Evolutionary conservation across 2,329 filamentous ascomycete genomes (phyloP), one percentile per base, ranked within the genome.

Genomic region (Colletotrichum lindemuthianum): DNA sequence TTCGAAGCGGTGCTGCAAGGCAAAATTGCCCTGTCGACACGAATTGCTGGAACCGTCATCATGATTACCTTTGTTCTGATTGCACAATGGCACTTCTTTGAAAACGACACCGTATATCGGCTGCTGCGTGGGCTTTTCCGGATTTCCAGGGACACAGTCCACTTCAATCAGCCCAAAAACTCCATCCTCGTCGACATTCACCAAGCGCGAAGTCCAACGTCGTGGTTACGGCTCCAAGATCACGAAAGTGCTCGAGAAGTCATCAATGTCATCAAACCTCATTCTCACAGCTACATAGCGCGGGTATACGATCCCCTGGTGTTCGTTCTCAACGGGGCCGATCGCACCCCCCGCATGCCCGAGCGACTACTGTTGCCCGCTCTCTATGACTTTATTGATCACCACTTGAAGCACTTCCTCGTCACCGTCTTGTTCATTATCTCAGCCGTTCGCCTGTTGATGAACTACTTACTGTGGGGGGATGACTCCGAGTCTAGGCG

Each of bases 21-120:
- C n/a, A 87, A 85, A 36, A 78, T 88, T 6, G 86, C 90, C 8
- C 79, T 91, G 66, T 92, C 89, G 43, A 93, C 91, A 2, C 84
- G 92, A 36, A 88, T 93, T 69, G 91, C 91, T 3, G 91, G 92
- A 1, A 91, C 90, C 0, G 83, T 90, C 11, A 88, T 93, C 36
- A 89, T 92, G 74, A 78, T 92, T 24, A 88, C 87, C 2, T 92
- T 93, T 68, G 85, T 94, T 7, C 72, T 93, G 13, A 87, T 90
- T 47, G 86, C 92, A 1, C 92, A 94, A 69, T 92, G 89, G 83
- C 92, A 94, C 71, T 93, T 93, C 69, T 90, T 91, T 67, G 88
- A 90, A 49, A 84, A 84, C 51, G 83, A 84, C 57, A 83, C 81
- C 51, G 69, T 84, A 16, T 60, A 75, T 24, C 75, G 74, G 55